Conservation (phyloP, 1,284 basidiomycete genomes). For the Ustilago lituana region DNA sequence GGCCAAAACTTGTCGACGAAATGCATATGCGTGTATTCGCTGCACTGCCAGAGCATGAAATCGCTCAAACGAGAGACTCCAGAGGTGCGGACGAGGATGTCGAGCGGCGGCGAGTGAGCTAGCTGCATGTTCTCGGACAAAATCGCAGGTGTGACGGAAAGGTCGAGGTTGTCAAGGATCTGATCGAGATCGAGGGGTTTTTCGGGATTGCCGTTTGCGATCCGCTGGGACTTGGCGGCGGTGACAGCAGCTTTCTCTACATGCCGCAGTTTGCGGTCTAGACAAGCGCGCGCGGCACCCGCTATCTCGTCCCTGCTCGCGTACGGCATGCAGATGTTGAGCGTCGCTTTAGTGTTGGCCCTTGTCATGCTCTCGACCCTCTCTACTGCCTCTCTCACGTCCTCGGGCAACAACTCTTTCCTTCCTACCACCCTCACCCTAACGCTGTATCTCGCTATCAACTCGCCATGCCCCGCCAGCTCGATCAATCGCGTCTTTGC, state of each 20-base stretch:
- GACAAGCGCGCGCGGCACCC: slow-evolving; percentile 26
- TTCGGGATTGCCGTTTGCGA: not conserved
- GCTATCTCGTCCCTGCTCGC: slow-evolving; percentile 89
- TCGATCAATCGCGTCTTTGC: slow-evolving; percentile 84
- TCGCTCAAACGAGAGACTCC: slow-evolving; percentile 90
- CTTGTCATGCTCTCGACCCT: slow-evolving; percentile 83
- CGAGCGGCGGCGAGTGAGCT: slow-evolving; percentile 80
- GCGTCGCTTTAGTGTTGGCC: slow-evolving; percentile 81
- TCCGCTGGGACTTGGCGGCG: not conserved
- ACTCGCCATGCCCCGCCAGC: slow-evolving; percentile 77
- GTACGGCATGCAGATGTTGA: slow-evolving; percentile 96
- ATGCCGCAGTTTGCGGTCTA: slow-evolving; percentile 28
- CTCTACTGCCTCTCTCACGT: slow-evolving; percentile 77
- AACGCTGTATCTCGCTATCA: slow-evolving; percentile 75
- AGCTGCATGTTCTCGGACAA: slow-evolving; percentile 64
- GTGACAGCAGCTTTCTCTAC: slow-evolving; percentile 35
- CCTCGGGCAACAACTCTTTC: slow-evolving; percentile 78
- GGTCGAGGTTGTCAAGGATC: slow-evolving; percentile 11
- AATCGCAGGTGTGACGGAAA: slow-evolving; percentile 16
- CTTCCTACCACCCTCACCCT: slow-evolving; percentile 85
- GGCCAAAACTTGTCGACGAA: slow-evolving; percentile 94
- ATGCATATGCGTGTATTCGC: slow-evolving; percentile 86
- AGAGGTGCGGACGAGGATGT: slow-evolving; percentile 90
- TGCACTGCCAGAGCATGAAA: slow-evolving; percentile 89
- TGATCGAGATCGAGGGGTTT: not conserved